A percentile compares a stretch with the other conserved stretches of the same genome.
phyloP scores from a whole-genome alignment of 352 stramenopile genomes.

The Phytophthora syringae region DNA sequence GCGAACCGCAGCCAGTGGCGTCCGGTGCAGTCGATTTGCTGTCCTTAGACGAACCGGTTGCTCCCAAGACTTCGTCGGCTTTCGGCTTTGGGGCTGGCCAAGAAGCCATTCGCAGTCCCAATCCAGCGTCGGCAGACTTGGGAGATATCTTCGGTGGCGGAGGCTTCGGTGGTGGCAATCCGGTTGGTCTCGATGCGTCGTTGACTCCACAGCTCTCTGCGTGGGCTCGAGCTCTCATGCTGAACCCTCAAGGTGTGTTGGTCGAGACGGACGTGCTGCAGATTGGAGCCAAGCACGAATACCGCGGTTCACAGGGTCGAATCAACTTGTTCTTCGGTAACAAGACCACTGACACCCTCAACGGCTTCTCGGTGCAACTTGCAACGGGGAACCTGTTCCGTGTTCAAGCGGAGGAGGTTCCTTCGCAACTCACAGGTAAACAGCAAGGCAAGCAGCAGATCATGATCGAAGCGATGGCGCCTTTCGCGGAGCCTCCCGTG shows the following conservation, averaged over 20 bases:
- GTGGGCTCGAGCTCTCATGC: conserved; percentile 88
- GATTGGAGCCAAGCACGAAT: conserved; percentile 96
- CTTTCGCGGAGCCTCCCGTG: conserved; percentile 89
- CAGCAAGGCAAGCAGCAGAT: conserved; percentile 94
- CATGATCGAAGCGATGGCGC: conserved; percentile 92
- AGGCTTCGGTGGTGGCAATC: conserved; percentile 22
- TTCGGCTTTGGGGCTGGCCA: conserved; percentile 19
- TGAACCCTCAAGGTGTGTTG: conserved; percentile 92
- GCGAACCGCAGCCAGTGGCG: conserved; percentile 15
- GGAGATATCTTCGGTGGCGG: conserved; percentile 56
- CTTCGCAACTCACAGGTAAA: conserved; percentile 78
- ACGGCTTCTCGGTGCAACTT: conserved; percentile 86
- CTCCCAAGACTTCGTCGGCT: conserved; percentile 23
- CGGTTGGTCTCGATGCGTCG: conserved; percentile 50
- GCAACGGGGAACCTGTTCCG: conserved; percentile 53
- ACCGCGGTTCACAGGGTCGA: conserved; percentile 92
- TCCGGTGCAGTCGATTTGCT: conserved; percentile 50
- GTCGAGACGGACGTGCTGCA: conserved; percentile 94
- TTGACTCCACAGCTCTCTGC: conserved; percentile 54
- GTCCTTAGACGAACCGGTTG: conserved; percentile 51
- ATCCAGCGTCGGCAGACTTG: conserved; percentile 57
- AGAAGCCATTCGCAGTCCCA: conserved; percentile 54
- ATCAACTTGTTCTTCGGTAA: conserved; percentile 97
- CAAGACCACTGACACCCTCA: conserved; percentile 81
- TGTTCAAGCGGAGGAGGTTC: conserved; percentile 74